These are phyloP conservation scores for Ilex paraguariensis DNA, from an alignment of 305 asterid species.

Conservation along the genomic window DNA sequence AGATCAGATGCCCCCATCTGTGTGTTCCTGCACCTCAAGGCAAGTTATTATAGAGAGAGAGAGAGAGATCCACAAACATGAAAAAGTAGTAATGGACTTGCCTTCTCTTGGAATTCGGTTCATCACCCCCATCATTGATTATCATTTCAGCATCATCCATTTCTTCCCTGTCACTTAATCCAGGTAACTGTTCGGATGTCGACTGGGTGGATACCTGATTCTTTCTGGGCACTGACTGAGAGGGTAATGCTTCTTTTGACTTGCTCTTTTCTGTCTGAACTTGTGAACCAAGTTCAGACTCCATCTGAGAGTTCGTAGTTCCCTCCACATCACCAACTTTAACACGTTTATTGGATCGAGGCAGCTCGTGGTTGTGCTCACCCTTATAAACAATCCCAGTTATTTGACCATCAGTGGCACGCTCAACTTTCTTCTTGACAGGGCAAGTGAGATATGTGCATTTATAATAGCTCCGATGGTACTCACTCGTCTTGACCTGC, in stretches of 20 bases:
- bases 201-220: conserved; percentile 21
- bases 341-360: conserved; percentile 45
- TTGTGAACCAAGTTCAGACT: conserved; percentile 17
- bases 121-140: conserved; percentile 50
- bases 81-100: conserved; percentile 11
- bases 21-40: conserved; percentile 35
- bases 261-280: conserved; percentile 23
- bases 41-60: not conserved
- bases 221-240: conserved; percentile 21
- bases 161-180: conserved; percentile 27
- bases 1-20: conserved; percentile 30
- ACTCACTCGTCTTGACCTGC: conserved; percentile 82
- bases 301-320: conserved; percentile 11
- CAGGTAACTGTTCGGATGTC: conserved; percentile 22
- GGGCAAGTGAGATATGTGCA: conserved; percentile 63
- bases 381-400: conserved; percentile 85
- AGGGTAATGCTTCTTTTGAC: conserved; percentile 22
- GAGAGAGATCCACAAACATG: not conserved
- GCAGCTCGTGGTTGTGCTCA: conserved; percentile 72
- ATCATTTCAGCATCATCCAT: conserved; percentile 31
- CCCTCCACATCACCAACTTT: conserved; percentile 34
- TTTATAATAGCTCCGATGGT: conserved; percentile 92
- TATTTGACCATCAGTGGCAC: conserved; percentile 63
- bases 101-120: conserved; percentile 73
- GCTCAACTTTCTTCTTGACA: conserved; percentile 89